Conservation (phyloP, 1,139 yeast species). For the Debaryomyces sp. region DNA sequence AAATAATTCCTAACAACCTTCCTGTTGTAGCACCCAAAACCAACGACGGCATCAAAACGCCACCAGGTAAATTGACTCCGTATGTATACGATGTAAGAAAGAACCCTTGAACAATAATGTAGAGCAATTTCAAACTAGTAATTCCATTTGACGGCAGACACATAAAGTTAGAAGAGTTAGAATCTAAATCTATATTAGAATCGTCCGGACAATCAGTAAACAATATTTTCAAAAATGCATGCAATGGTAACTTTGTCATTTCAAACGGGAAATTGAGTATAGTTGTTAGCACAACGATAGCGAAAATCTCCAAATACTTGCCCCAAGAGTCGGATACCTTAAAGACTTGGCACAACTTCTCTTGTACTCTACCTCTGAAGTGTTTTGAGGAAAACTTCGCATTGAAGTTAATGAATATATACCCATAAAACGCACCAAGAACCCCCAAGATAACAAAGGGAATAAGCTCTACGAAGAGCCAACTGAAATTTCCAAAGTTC, state of each 20-base stretch:
- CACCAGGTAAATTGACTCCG: conserved; percentile 73
- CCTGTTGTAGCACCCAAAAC: conserved; percentile 74
- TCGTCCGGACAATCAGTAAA: conserved; percentile 63
- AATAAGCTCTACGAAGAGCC: conserved; percentile 69
- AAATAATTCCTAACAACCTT: conserved; percentile 63
- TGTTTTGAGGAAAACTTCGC: conserved; percentile 25
- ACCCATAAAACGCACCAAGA: conserved; percentile 70
- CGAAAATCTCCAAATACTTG: conserved; percentile 49
- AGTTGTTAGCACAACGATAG: conserved; percentile 53
- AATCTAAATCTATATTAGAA: conserved; percentile 16
- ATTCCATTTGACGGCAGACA: conserved; percentile 33
- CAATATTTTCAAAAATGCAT: conserved; percentile 56
- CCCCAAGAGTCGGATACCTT: conserved; percentile 20
- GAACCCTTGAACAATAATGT: conserved; percentile 56
- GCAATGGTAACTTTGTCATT: conserved; percentile 57
- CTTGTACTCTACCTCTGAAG: conserved; percentile 24
- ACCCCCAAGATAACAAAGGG: conserved; percentile 72
- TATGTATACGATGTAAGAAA: conserved; percentile 62
- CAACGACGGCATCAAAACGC: conserved; percentile 72
- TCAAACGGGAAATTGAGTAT: conserved; percentile 57
- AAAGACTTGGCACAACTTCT: conserved; percentile 19
- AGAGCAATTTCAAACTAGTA: conserved; percentile 39
- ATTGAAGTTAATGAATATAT: conserved; percentile 53
- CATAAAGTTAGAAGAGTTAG: conserved; percentile 35
- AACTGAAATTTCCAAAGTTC: conserved; percentile 65